phyloP scores from a whole-genome alignment of 345 rosid species.

The Eucalyptus pauciflora region DNA sequence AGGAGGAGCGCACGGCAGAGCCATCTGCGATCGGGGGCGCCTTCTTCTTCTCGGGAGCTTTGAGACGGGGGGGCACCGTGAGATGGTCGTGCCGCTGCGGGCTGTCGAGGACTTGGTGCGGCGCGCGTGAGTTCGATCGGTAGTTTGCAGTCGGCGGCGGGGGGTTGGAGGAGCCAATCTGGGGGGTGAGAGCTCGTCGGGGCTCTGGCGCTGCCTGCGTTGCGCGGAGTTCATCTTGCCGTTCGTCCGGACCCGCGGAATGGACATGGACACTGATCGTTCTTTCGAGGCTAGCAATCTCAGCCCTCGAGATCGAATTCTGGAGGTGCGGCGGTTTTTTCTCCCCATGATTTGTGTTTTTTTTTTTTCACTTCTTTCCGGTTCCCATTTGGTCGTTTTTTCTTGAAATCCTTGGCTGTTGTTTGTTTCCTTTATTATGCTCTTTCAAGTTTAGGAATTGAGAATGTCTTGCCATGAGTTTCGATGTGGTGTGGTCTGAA shows the following conservation, averaged over 20 bases:
- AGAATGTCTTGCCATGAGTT: not conserved
- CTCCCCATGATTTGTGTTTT: not conserved
- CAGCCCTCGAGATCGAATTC: slow-evolving; percentile 36
- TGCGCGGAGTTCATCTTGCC: slow-evolving; percentile 39
- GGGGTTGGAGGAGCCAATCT: slow-evolving; percentile 21
- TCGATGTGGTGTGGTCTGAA: not conserved
- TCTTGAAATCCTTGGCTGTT: not conserved
- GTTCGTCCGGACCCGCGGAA: slow-evolving; percentile 13
- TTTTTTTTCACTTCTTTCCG: not conserved
- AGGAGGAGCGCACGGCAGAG: not conserved
- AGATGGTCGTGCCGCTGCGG: not conserved
- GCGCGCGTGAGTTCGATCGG: not conserved
- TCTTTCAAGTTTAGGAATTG: not conserved
- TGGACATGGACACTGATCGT: slow-evolving; percentile 33
- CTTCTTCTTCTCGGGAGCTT: not conserved
- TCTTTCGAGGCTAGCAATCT: slow-evolving; percentile 19
- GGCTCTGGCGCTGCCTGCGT: slow-evolving; percentile 23
- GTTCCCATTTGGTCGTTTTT: not conserved
- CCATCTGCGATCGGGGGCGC: not conserved
- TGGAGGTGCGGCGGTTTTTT: slow-evolving; percentile 18
- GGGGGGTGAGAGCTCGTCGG: slow-evolving; percentile 47
- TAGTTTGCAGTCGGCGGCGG: not conserved
- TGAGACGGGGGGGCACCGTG: not conserved
- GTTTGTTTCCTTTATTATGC: not conserved
- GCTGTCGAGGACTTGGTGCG: not conserved